Base-by-base conservation (phyloP, 305 asterid genomes). In the Lippia alba region DNA sequence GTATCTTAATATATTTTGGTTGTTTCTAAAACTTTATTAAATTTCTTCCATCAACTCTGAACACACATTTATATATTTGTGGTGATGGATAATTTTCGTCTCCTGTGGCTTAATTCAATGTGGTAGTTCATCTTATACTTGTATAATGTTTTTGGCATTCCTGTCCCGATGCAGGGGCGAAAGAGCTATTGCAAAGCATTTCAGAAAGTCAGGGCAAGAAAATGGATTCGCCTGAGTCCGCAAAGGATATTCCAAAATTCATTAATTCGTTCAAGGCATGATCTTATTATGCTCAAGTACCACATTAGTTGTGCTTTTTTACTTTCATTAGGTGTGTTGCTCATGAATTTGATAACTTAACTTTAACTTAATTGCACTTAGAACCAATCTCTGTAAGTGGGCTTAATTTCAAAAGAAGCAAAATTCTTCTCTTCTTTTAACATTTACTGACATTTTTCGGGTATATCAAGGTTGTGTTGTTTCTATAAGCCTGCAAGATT, bases 191-290 rank as follows among this genome's bases (percentile, higher is more conserved):
- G 81, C 98, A 86, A 82, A 89, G 85, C 82, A 83, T 95, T 78
- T 95, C 99, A 40, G 98, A 89, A 77, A 95, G 87, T 76, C 99
- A 95, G 86, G 98, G 99, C 61, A 89, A 76, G 82, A 95, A 89
- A 86, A 95, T 95, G 99, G 85, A 87, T 63, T 73, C 96, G 15
- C 79, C 83, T 70, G 96, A 92, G 76, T 95, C 99, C 75, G 88
- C 87, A 24, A 83, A 89, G 75, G 88, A 95, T 73, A 92, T 95
- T 72, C 84, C 94, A 33, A 87, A 87, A 67, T 95, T 95, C 74
- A 69, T 89, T 76, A 74, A 81, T 70, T 69, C 78, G 78, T 95
- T 90, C 71, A 85, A 95, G 99, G 97, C 75, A 87, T 73, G 92
- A 75, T 67, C 54, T 58, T 50, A 69, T 48, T 61, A 74, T 74